Evolutionary conservation across 2,329 filamentous ascomycete species (phyloP), one percentile per base, ranked within the genome.

Genomic region (Cryphonectria radicalis): DNA sequence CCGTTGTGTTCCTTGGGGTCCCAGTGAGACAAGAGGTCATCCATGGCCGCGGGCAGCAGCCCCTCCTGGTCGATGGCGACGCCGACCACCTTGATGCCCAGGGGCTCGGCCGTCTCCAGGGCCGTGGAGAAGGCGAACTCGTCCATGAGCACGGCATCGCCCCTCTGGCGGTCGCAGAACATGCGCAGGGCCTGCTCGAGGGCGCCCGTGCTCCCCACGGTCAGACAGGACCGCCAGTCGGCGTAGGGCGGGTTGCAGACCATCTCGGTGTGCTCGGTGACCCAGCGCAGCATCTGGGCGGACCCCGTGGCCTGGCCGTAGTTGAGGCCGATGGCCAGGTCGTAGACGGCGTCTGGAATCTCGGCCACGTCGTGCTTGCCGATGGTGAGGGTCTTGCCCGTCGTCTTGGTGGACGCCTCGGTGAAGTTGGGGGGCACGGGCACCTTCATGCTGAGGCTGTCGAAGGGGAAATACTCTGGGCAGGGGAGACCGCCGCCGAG

Each of bases 211-310:
- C 91, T 96, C 68, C 95, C 96, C 57, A 95, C 88, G 2, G 91
- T 95, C 83, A 98, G 86, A 69, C 90, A 91, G 77, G 93, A 93
- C 74, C 89, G 87, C 96, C 96, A 99, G 83, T 99, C 95, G 25
- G 91, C 87, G 79, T 98, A 98, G 0, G 93, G 93, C 22, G 95
- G 95, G 73, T 89, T 87, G 81, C 94, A 93, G 22, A 97, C 90
- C 70, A 98, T 89, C 82, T 99, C 95, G 0, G 95, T 97, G 82
- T 98, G 96, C 84, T 99, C 96, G 0, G 95, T 97, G 66, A 98
- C 86, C 83, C 93, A 98, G 72, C 96, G 91, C 74, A 98, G 84
- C 80, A 99, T 86, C 82, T 97, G 96, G 4, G 94, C 92, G 14
- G 93, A 90, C 25, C 96, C 96, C 25, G 90, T 90, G 11, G 94